A percentile compares a stretch with the other conserved stretches of the same genome.
Evolutionary conservation across 495 filamentous ascomycete species (phyloP).

Genomic region (Podospora fimiseda): DNA sequence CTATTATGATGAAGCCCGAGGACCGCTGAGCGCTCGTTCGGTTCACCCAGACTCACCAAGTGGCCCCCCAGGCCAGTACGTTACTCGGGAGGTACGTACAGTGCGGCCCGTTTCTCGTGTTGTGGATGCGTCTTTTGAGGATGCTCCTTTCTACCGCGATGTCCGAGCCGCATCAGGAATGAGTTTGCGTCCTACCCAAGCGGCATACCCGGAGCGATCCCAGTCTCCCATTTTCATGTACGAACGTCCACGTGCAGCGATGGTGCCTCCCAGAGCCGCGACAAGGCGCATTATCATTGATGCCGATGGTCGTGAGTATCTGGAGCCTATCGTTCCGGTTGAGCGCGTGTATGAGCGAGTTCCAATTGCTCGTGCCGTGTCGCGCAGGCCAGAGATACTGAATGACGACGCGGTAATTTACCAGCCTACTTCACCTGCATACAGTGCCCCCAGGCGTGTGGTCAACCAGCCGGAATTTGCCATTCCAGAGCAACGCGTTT

Average conservation of each 20-base stretch:
- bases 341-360: slow-evolving; percentile 43
- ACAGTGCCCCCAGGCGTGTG: slow-evolving; percentile 41
- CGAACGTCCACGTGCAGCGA: slow-evolving; percentile 41
- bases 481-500: slow-evolving; percentile 36
- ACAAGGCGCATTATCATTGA: slow-evolving; percentile 60
- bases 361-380: slow-evolving; percentile 41
- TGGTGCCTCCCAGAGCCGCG: slow-evolving; percentile 53
- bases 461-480: slow-evolving; percentile 50
- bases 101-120: slow-evolving; percentile 56
- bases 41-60: slow-evolving; percentile 39
- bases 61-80: slow-evolving; percentile 41
- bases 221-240: slow-evolving; percentile 47
- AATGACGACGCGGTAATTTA: slow-evolving; percentile 47
- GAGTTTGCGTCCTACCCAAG: slow-evolving; percentile 40
- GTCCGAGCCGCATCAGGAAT: slow-evolving; percentile 30
- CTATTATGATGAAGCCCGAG: slow-evolving; percentile 29
- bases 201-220: slow-evolving; percentile 50
- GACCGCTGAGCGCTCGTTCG: slow-evolving; percentile 42
- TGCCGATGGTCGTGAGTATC: slow-evolving; percentile 63
- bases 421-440: slow-evolving; percentile 32
- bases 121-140: slow-evolving; percentile 31
- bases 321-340: slow-evolving; percentile 50
- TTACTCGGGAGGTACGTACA: slow-evolving; percentile 38
- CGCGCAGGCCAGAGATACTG: slow-evolving; percentile 43
- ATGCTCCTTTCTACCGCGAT: slow-evolving; percentile 55